A percentile compares a stretch with the other conserved stretches of the same genome.
phyloP scores from a whole-genome alignment of 2,329 filamentous ascomycete species.

The Fusarium tricinctum region DNA sequence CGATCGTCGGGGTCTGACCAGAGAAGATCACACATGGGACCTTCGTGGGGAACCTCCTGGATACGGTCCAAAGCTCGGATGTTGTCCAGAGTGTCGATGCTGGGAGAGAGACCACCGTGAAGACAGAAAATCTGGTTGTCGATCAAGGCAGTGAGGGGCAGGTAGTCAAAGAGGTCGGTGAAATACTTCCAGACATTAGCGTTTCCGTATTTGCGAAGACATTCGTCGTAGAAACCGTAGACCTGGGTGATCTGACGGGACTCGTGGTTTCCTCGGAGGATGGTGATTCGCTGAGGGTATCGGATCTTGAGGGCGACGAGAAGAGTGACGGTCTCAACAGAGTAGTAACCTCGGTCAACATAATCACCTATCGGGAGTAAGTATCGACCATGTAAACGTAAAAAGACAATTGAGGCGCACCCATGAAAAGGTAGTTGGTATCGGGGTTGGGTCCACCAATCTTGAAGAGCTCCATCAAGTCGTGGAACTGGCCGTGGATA shows the following conservation, averaged over 20 bases:
- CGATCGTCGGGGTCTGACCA: slow-evolving; percentile 99
- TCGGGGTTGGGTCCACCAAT: slow-evolving; percentile 98
- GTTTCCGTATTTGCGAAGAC: slow-evolving; percentile 98
- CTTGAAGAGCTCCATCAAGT: slow-evolving; percentile 99
- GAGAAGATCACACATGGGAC: slow-evolving; percentile 96
- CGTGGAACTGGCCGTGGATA: slow-evolving; percentile 99
- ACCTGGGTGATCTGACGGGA: slow-evolving; percentile 99
- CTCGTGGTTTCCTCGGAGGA: slow-evolving; percentile 98
- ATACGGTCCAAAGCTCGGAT: slow-evolving; percentile 95
- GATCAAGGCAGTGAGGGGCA: slow-evolving; percentile 95
- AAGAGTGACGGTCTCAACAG: slow-evolving; percentile 96
- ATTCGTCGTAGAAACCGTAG: slow-evolving; percentile 99
- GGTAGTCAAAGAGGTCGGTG: slow-evolving; percentile 98
- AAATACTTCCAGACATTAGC: slow-evolving; percentile 99
- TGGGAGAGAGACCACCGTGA: slow-evolving; percentile 96
- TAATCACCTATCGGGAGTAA: slow-evolving; percentile 80
- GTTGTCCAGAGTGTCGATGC: slow-evolving; percentile 94
- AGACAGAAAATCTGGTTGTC: slow-evolving; percentile 99
- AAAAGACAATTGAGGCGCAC: slow-evolving; percentile 63
- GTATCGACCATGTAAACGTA: slow-evolving; percentile 14
- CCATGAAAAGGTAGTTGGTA: slow-evolving; percentile 99
- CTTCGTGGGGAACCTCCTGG: slow-evolving; percentile 98
- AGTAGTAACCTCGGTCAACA: slow-evolving; percentile 98
- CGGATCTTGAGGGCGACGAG: slow-evolving; percentile 97
- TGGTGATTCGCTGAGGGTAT: slow-evolving; percentile 97